Base-by-base conservation (phyloP, 345 rosid species). In the Rhodamnia argentea region DNA sequence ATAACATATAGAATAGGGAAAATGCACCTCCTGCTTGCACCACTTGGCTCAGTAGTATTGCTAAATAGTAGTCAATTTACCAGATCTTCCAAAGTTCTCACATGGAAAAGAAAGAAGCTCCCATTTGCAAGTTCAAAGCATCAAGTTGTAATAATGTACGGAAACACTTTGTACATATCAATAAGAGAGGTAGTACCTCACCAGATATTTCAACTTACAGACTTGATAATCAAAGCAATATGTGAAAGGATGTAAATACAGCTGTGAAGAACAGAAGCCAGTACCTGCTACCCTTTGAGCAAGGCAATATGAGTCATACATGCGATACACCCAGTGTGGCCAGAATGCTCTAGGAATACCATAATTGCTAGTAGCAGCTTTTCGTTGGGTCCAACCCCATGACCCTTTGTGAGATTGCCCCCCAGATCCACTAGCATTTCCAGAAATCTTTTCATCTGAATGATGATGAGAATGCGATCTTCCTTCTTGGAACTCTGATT, bases 211-310 rank as follows among this genome's bases (percentile, higher is more conserved):
- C 78, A 64, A 32, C 24, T 64, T 64, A 18, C 23, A 62, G 75
- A 62, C 76, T 64, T 64, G 40, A 62, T 27, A 64, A 64, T 32
- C 44, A 2, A 32, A 64, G 23, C 44, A 32, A 32, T 22, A 64
- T 32, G 78, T 8, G 44, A 64, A 64, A 64, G 23, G 44, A 32
- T 12, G 22, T 64, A 70, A 70, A 24, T 70, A 47, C 83, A 47
- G 37, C 37, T 54, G 16, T 53, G 42, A 85, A 75, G 82, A 81
- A 82, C 54, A 85, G 74, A 81, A 83, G 44, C 53, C 81, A 14
- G 47, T 94, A 96, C 99, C 99, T 91, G 98, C 95, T 81, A 94
- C 98, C 85, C 94, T 93, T 86, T 91, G 94, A 87, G 99, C 95
- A 90, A 97, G 99, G 91, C 84, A 85, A 88, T 94, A 96, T 58